Percentiles rank a stretch among this genome's conserved stretches.
Evolutionary conservation across 371 early-diverging fungal genomes (phyloP).

Genomic region (Mucor ambiguus): DNA sequence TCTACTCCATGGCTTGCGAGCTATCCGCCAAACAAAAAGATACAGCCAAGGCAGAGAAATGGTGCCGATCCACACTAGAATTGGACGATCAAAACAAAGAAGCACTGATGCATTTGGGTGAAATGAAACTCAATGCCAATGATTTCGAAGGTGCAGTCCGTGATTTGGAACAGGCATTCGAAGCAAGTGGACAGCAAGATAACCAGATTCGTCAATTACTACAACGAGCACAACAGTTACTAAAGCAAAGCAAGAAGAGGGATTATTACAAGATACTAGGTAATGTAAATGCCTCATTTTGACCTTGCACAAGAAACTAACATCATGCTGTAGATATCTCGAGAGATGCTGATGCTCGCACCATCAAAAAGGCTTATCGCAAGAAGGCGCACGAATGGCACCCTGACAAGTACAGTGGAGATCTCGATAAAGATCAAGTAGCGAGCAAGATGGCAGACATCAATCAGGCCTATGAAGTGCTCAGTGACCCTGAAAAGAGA

Average conservation of each 20-base stretch:
- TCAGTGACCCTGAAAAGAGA: constrained; percentile 77
- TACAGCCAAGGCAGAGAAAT: constrained; percentile 47
- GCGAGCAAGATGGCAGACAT: constrained; percentile 91
- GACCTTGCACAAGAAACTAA: constrained; percentile 33
- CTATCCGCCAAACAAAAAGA: constrained; percentile 58
- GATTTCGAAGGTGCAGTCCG: constrained; percentile 76
- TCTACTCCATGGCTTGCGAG: constrained; percentile 64
- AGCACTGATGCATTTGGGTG: constrained; percentile 71
- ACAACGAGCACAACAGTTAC: constrained; percentile 68
- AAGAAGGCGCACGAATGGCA: constrained; percentile 88
- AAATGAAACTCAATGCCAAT: constrained; percentile 66
- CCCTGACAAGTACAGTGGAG: constrained; percentile 90
- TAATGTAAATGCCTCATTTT: constrained; percentile 13
- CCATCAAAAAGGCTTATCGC: constrained; percentile 93
- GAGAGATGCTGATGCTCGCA: constrained; percentile 70
- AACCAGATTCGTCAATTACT: constrained; percentile 59
- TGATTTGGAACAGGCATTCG: constrained; percentile 75
- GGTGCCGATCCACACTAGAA: constrained; percentile 61
- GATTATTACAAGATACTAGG: constrained; percentile 96
- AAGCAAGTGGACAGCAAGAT: constrained; percentile 60
- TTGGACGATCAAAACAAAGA: constrained; percentile 63
- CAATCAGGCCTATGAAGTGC: constrained; percentile 92
- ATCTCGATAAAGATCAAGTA: constrained; percentile 75
- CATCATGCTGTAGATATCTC: constrained; percentile 58
- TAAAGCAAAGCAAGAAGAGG: constrained; percentile 71